Base-by-base conservation (phyloP, 768 basidiomycete species). In the Psilocybe tampanensis region DNA sequence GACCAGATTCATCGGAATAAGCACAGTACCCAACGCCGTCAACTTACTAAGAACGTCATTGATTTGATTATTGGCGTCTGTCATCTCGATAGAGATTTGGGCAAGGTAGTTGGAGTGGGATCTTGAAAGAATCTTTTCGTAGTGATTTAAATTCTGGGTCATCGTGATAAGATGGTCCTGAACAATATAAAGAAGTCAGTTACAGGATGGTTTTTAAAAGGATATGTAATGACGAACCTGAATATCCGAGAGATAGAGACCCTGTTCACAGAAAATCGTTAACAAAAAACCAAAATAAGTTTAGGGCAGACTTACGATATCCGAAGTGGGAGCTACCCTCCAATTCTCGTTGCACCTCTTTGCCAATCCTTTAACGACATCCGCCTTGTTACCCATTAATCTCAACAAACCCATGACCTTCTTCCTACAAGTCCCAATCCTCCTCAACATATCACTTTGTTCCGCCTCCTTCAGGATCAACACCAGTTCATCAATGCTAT, bases 61-160 rank as follows among this genome's bases (percentile, higher is more conserved):
- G 77, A 98, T 99, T 77, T 98, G 95, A 72, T 99, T 99, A 76
- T 99, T 99, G 41, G 97, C 97, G 66, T 98, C 95, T 33, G 94
- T 96, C 96, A 98, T 99, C 78, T 98, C 97, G 74, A 99, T 98
- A 42, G 95, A 97, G 64, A 99, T 99, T 68, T 98, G 97, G 1
- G 97, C 97, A 49, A 99, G 88, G 75, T 99, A 99, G 70, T 99
- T 99, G 34, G 95, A 98, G 73, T 99, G 97, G 39, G 96, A 98
- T 39, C 97, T 89, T 3, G 96, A 98, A 8, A 99, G 81, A 68
- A 99, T 98, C 80, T 98, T 99, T 71, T 99, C 97, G 78, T 98
- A 99, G 74, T 98, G 97, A 70, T 98, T 99, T 80, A 99, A 70
- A 70, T 96, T 98, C 74, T 99, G 97, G 2, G 97, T 99, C 95